Evolutionary conservation across 176 grass and related monocot species (phyloP), one percentile per base, ranked within the genome.

Genomic region (Rhynchospora breviuscula): DNA sequence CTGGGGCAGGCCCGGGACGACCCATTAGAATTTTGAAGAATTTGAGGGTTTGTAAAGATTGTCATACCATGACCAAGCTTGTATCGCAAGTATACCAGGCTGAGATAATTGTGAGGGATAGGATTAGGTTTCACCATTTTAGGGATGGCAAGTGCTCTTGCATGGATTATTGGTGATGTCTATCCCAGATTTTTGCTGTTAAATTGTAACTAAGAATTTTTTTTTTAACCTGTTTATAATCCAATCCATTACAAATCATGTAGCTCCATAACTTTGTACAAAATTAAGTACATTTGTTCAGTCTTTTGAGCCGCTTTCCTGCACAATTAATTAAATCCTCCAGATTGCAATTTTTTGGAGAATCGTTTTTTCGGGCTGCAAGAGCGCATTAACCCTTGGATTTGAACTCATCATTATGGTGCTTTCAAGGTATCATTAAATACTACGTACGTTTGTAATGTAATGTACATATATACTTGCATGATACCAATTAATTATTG

Each of bases 81-180:
- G 70, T 95, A 63, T 93, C 95, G 0, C 81, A 76, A 74, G 67
- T 95, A 8, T 95, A 93, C 8, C 54, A 79, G 6, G 86, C 93
- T 0, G 95, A 95, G 72, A 98, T 95, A 83, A 85, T 98, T 1
- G 89, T 98, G 52, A 87, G 92, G 47, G 92, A 98, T 77, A 84
- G 95, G 52, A 94, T 93, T 72, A 88, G 92, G 7, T 98, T 95
- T 76, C 95, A 95, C 69, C 92, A 94, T 54, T 98, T 98, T 79
- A 98, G 79, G 72, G 89, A 93, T 77, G 92, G 95, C 1, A 85
- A 71, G 7, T 98, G 95, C 79, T 93, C 95, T 79, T 91, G 92
- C 84, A 91, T 88, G 85, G 90, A 93, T 84, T 98, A 94, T 63
- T 94, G 95, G 95, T 98, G 90, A 98, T 82, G 22, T 43, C 44